Base-by-base conservation (phyloP, 140 eudicot genomes). In the Anethum foeniculum region DNA sequence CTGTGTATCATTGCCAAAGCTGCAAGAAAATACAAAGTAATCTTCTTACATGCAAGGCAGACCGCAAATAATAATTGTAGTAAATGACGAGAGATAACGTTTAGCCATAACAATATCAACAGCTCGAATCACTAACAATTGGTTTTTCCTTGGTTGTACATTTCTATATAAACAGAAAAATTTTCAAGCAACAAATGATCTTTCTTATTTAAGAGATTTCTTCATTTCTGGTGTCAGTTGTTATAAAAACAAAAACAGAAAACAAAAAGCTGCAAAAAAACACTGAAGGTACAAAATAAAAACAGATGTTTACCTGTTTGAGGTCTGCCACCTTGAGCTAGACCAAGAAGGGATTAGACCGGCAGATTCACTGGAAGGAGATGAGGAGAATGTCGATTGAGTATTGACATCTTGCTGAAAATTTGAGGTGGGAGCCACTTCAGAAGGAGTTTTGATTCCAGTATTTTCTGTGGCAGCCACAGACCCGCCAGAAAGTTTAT, bases 241-340 rank as follows among this genome's bases (percentile, higher is more conserved):
- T 28, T 65, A 18, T 27, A 13, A 30, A 65, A 6, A 2, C 9
- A 58, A 23, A 19, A 19, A 23, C n/a, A 23, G 32, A 58, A 23
- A 56, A 56, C 64, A 25, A 71, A 38, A 39, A 19, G 48, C n/a
- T 80, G 5, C 44, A n/a, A 32, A 74, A 54, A 54, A 60, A 28
- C 72, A 79, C 1, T 1, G 54, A 56, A 54, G 58, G 60, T 44
- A 71, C 4, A 49, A 71, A 21, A 34, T 34, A 47, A 60, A 77
- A 19, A 30, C 2, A 62, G 21, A 25, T 25, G 68, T 75, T 83
- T 44, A 90, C 97, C 96, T 88, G 85, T 65, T 75, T 43, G 87
- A 83, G 72, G 76, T 83, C 27, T 78, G 76, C 30, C 60, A 78
- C 49, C 51, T 81, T 71, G 87, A 60, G 44, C 80, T 89, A 75